A percentile compares a stretch with the other conserved stretches of the same genome.
phyloP scores from a whole-genome alignment of 1,139 yeast genomes.

The Lodderomyces elongisporus region DNA sequence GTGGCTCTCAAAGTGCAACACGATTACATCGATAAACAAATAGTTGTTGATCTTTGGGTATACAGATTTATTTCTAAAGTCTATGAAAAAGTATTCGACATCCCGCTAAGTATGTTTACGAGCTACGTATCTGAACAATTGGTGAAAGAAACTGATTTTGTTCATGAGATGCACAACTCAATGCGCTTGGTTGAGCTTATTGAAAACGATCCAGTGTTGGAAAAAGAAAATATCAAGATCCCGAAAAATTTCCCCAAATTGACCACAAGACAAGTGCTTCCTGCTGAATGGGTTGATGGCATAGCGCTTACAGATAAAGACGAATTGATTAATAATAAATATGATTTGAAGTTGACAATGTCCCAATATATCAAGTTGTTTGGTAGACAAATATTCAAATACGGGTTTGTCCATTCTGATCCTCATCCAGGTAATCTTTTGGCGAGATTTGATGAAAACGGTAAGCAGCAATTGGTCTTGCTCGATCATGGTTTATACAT shows the following conservation, averaged over 20 bases:
- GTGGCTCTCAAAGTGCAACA: conserved; percentile 75
- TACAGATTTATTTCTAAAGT: conserved; percentile 49
- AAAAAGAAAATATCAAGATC: conserved; percentile 27
- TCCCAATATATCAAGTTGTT: conserved; percentile 50
- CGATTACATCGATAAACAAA: conserved; percentile 52
- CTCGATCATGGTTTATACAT: conserved; percentile 75
- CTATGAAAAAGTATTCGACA: conserved; percentile 55
- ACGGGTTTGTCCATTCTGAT: conserved; percentile 77
- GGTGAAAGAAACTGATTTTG: conserved; percentile 57
- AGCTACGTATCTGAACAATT: conserved; percentile 55
- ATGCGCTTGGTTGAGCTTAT: conserved; percentile 19
- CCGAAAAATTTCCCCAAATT: conserved; percentile 48
- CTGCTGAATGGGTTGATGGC: conserved; percentile 78
- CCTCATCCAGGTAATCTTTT: conserved; percentile 80
- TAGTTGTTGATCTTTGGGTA: conserved; percentile 54
- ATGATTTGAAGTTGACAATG: conserved; percentile 43
- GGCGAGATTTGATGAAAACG: conserved; percentile 37
- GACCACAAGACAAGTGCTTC: conserved; percentile 48
- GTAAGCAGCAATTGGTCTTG: conserved; percentile 57
- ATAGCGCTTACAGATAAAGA: conserved; percentile 46
- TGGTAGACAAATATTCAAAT: conserved; percentile 65
- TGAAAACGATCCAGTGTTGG: conserved; percentile 20
- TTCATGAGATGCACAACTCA: conserved; percentile 52
- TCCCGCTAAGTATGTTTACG: conserved; percentile 59
- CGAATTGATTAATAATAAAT: conserved; percentile 36